A percentile compares a stretch with the other conserved stretches of the same genome.
phyloP scores from a whole-genome alignment of 2,329 filamentous ascomycete genomes.

The Xylaria sp. region DNA sequence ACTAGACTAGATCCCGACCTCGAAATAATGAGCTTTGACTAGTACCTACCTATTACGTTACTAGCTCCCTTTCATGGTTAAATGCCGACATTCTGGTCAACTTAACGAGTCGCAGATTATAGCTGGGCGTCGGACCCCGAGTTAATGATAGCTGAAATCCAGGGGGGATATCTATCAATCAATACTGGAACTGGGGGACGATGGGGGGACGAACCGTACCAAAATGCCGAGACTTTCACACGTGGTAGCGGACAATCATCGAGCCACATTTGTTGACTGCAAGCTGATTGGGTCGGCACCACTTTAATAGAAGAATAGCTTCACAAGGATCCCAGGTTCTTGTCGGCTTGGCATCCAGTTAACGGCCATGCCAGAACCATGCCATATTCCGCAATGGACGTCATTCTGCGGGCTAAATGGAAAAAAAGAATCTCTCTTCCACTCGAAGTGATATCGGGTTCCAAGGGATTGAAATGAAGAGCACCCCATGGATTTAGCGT shows the following conservation, averaged over 20 bases:
- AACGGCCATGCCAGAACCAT: conserved; percentile 7
- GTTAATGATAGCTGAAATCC: conserved; percentile 1
- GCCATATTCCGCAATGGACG: conserved; percentile 24
- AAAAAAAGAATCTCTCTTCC: background rate
- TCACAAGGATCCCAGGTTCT: conserved; percentile 19
- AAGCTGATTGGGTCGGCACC: conserved; percentile 27
- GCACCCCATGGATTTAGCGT: conserved; percentile 14
- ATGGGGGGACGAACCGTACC: conserved; percentile 2
- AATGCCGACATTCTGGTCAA: conserved; percentile 7
- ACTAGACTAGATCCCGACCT: conserved; percentile 13
- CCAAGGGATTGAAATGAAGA: background rate
- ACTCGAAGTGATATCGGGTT: background rate
- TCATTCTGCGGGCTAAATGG: conserved; percentile 13
- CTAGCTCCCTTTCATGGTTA: conserved; percentile 14
- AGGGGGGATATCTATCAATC: conserved; percentile 3
- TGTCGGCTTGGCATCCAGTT: conserved; percentile 17
- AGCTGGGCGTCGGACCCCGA: conserved; percentile 3
- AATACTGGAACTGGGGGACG: background rate
- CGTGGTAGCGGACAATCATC: conserved; percentile 28
- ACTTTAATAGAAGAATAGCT: conserved; percentile 17
- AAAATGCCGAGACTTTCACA: conserved; percentile 35
- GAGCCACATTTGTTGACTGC: conserved; percentile 23
- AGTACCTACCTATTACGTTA: conserved; percentile 5
- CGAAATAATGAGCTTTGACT: background rate
- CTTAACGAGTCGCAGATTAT: conserved; percentile 18